A percentile compares a stretch with the other conserved stretches of the same genome.
Evolutionary conservation across 1,139 yeast species (phyloP).

Genomic region (Kurtzmaniella quercitrusa): DNA sequence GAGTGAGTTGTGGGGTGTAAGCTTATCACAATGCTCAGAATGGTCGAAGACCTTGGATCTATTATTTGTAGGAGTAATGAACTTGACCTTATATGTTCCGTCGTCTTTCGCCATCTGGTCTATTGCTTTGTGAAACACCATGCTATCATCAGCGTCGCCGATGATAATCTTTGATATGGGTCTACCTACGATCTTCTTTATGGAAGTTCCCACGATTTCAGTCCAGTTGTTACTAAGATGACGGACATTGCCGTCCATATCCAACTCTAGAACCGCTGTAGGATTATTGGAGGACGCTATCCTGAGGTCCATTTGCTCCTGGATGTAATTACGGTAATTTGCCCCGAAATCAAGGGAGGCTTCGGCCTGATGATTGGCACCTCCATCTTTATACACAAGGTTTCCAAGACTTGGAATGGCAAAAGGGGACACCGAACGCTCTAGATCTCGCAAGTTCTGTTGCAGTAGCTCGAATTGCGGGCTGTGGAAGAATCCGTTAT

Average conservation of each 20-base stretch:
- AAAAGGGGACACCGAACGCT: conserved; percentile 29
- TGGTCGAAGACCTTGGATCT: conserved; percentile 4
- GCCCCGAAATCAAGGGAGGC: conserved; percentile 5
- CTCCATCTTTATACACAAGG: not conserved
- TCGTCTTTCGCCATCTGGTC: conserved; percentile 70
- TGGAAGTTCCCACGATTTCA: conserved; percentile 61
- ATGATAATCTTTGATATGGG: conserved; percentile 64
- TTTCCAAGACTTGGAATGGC: conserved; percentile 11
- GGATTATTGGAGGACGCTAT: conserved; percentile 66
- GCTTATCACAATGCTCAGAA: conserved; percentile 14
- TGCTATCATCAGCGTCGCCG: conserved; percentile 61
- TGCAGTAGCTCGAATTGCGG: conserved; percentile 22
- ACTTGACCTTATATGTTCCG: conserved; percentile 71
- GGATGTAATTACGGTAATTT: conserved; percentile 17
- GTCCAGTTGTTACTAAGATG: conserved; percentile 80
- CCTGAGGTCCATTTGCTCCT: conserved; percentile 44
- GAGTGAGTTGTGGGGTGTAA: conserved; percentile 27
- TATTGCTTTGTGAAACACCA: conserved; percentile 68
- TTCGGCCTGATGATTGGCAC: not conserved
- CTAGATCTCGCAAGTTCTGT: conserved; percentile 19
- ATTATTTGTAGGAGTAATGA: conserved; percentile 53
- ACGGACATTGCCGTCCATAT: conserved; percentile 70
- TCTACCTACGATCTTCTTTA: conserved; percentile 48
- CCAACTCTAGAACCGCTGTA: conserved; percentile 82
- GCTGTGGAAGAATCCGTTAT: conserved; percentile 16